Conservation (phyloP, 2,329 filamentous ascomycete species). For the Pseudogymnoascus sp. region DNA sequence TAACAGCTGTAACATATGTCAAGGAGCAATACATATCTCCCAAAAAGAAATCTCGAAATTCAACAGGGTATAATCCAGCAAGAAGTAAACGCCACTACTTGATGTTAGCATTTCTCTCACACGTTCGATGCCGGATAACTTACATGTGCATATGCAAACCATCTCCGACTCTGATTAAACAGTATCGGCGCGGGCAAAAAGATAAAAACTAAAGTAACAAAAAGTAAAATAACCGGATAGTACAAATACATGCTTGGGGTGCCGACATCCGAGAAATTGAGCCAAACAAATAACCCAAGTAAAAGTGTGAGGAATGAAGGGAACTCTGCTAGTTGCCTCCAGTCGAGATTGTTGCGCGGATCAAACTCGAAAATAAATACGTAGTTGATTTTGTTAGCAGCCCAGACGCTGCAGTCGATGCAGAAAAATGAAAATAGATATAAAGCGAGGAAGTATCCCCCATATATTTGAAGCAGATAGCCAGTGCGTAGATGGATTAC, state of each 20-base stretch:
- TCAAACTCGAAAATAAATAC: conserved; percentile 96
- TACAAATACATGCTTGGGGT: conserved; percentile 66
- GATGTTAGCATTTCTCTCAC: conserved; percentile 23
- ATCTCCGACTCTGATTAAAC: conserved; percentile 68
- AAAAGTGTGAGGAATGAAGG: conserved; percentile 76
- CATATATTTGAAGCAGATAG: conserved; percentile 83
- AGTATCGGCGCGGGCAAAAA: conserved; percentile 69
- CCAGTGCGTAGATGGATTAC: conserved; percentile 45
- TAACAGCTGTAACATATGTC: conserved; percentile 79
- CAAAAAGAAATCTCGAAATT: conserved; percentile 95
- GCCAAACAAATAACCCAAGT: conserved; percentile 74
- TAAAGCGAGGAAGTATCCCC: conserved; percentile 79
- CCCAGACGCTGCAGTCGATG: conserved; percentile 77
- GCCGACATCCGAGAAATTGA: conserved; percentile 73
- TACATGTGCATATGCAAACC: conserved; percentile 86
- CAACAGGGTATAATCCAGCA: conserved; percentile 83
- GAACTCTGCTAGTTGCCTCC: conserved; percentile 79
- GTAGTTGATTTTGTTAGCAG: conserved; percentile 82
- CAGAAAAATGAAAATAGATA: conserved; percentile 78
- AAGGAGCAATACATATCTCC: conserved; percentile 97
- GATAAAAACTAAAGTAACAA: conserved; percentile 57
- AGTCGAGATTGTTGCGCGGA: conserved; percentile 75
- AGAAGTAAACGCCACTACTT: conserved; percentile 71
- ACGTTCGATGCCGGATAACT: conserved; percentile 28
- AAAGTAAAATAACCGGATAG: conserved; percentile 76